phyloP scores from a whole-genome alignment of 1,139 yeast genomes.

The Diutina pseudorugosa region DNA sequence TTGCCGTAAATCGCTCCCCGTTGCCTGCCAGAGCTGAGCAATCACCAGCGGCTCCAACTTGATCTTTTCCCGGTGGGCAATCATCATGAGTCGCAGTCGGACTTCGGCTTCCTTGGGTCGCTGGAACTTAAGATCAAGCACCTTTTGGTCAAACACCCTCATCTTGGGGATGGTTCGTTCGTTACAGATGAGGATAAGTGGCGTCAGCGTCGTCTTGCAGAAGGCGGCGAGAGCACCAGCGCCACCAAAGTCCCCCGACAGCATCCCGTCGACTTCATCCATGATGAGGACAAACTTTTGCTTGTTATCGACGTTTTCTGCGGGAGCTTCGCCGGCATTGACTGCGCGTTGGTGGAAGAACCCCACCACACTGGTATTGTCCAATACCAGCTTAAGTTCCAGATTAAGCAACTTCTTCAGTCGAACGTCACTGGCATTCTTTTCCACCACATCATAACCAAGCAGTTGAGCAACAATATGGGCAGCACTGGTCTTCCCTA shows the following conservation, averaged over 20 bases:
- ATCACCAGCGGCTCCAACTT: slow-evolving; percentile 71
- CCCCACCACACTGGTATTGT: slow-evolving; percentile 77
- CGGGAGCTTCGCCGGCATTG: slow-evolving; percentile 11
- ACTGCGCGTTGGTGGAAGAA: slow-evolving; percentile 34
- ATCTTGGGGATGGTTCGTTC: slow-evolving; percentile 87
- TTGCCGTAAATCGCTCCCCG: slow-evolving; percentile 88
- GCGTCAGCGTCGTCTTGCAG: slow-evolving; percentile 77
- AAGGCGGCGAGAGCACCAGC: slow-evolving; percentile 89
- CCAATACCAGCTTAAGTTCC: slow-evolving; percentile 58
- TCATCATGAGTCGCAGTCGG: slow-evolving; percentile 77
- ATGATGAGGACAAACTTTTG: slow-evolving; percentile 63
- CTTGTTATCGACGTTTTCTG: slow-evolving; percentile 19
- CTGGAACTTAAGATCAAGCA: slow-evolving; percentile 73
- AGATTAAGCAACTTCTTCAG: slow-evolving; percentile 65
- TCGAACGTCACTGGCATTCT: slow-evolving; percentile 82
- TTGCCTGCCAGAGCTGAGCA: slow-evolving; percentile 75
- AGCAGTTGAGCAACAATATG: slow-evolving; percentile 56
- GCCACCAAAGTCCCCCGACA: slow-evolving; percentile 98
- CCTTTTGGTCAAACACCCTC: slow-evolving; percentile 89
- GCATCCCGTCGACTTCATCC: slow-evolving; percentile 99
- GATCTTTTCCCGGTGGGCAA: slow-evolving; percentile 75
- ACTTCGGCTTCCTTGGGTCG: slow-evolving; percentile 80
- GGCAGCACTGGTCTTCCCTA: slow-evolving; percentile 75
- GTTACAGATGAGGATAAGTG: slow-evolving; percentile 87
- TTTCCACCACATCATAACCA: slow-evolving; percentile 65